Conservation (phyloP, 805 yeast species). For the Nakazawaea ernobii region DNA sequence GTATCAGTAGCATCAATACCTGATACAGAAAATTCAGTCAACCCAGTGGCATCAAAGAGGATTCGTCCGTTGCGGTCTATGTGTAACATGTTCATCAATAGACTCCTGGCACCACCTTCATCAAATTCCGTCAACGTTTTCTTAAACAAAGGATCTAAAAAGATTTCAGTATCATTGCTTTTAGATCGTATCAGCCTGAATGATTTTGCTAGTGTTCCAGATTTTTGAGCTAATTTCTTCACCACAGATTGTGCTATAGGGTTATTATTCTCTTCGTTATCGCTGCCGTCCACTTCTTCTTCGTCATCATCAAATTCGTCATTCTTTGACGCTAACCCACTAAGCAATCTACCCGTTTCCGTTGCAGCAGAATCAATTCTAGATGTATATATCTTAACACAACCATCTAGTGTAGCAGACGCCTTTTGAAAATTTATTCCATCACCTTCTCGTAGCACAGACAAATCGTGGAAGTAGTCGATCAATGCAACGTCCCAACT, state of each 20-base stretch:
- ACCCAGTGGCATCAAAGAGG: conserved; percentile 39
- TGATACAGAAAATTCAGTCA: conserved; percentile 10
- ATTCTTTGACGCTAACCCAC: conserved; percentile 33
- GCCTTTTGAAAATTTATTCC: conserved; percentile 87
- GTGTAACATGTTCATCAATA: conserved; percentile 42
- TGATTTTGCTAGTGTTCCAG: conserved; percentile 30
- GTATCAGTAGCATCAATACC: neutral
- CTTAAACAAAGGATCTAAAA: conserved; percentile 52
- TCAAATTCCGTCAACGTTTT: conserved; percentile 52
- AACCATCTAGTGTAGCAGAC: conserved; percentile 87
- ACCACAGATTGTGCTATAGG: conserved; percentile 10
- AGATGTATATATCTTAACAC: conserved; percentile 87
- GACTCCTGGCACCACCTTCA: conserved; percentile 57
- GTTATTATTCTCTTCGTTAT: conserved; percentile 17
- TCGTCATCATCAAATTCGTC: conserved; percentile 21
- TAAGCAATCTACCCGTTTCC: conserved; percentile 74
- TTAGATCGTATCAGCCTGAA: conserved; percentile 37
- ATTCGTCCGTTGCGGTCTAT: conserved; percentile 42
- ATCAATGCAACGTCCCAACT: conserved; percentile 90
- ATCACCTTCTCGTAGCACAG: conserved; percentile 68
- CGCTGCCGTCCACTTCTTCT: conserved; percentile 13
- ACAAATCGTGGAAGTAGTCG: conserved; percentile 84
- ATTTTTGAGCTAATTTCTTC: conserved; percentile 11
- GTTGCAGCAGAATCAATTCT: conserved; percentile 89
- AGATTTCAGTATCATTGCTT: conserved; percentile 43